Conservation (phyloP, 164 flowering plant genomes). For the Nelumbo lutea region DNA sequence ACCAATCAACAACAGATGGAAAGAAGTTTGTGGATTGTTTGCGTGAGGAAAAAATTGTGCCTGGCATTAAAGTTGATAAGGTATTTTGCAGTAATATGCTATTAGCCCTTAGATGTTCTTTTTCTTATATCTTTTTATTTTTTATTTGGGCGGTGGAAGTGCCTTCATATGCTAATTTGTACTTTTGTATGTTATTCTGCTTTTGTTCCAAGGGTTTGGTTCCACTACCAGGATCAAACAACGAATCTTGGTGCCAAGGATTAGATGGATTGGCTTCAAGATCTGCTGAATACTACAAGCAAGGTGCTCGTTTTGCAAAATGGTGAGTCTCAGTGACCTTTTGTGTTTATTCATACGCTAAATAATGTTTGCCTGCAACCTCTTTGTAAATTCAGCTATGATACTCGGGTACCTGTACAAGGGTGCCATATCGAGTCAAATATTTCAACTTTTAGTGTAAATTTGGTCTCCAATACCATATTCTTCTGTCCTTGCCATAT, state of each 20-base stretch:
- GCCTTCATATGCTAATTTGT: too few species aligned
- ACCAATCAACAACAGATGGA: conserved; percentile 12
- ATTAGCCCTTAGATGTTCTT: background rate
- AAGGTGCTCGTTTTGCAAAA: conserved; percentile 45
- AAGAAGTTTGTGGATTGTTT: conserved; percentile 22
- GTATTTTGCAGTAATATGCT: background rate
- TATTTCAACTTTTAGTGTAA: too few species aligned
- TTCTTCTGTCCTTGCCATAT: too few species aligned
- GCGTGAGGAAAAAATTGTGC: conserved; percentile 11
- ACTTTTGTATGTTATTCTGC: background rate
- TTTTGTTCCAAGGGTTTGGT: conserved; percentile 29
- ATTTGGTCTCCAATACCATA: too few species aligned
- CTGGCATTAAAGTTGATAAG: conserved; percentile 23
- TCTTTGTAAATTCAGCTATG: too few species aligned
- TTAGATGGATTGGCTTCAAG: conserved; percentile 48
- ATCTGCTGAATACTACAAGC: conserved; percentile 37
- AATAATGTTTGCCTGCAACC: background rate
- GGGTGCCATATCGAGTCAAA: too few species aligned
- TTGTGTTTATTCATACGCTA: background rate
- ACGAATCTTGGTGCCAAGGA: conserved; percentile 41
- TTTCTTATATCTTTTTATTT: background rate
- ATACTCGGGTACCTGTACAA: too few species aligned
- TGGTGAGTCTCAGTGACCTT: conserved; percentile 15
- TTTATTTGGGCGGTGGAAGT: too few species aligned
- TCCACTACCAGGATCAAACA: conserved; percentile 35